Evolutionary conservation across 2,329 filamentous ascomycete genomes (phyloP).

Genomic region (Alternaria arbusti): DNA sequence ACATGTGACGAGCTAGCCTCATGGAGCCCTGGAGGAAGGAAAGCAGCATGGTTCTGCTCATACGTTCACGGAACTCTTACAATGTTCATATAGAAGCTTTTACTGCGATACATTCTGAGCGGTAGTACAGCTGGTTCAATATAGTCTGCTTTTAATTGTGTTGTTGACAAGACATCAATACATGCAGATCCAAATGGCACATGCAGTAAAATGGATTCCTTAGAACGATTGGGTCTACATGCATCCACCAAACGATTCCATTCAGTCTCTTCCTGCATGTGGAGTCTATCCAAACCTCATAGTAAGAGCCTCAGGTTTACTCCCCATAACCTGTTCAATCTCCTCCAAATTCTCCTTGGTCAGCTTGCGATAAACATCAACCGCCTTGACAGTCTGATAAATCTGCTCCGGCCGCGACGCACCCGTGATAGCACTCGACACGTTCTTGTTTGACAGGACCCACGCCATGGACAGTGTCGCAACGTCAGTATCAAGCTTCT

Average conservation of each 20-base stretch:
- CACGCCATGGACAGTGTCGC: constrained; percentile 47
- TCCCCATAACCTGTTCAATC: constrained; percentile 43
- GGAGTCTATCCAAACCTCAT: constrained; percentile 34
- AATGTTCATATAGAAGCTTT: background rate
- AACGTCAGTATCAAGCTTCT: constrained; percentile 66
- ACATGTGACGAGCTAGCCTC: constrained; percentile 1
- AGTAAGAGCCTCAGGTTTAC: constrained; percentile 38
- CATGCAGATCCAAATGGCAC: too few relatives aligned
- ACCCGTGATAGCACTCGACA: constrained; percentile 39
- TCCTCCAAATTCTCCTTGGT: constrained; percentile 54
- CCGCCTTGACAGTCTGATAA: constrained; percentile 49
- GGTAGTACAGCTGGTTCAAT: too few relatives aligned
- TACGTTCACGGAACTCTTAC: too few relatives aligned
- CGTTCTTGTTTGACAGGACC: constrained; percentile 43
- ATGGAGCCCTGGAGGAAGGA: background rate
- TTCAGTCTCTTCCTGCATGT: too few relatives aligned
- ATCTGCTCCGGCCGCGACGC: constrained; percentile 40
- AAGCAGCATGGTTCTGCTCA: background rate
- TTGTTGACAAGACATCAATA: too few relatives aligned
- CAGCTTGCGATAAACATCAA: constrained; percentile 54
- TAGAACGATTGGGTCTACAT: too few relatives aligned
- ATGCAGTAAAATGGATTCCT: too few relatives aligned
- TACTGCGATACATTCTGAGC: too few relatives aligned
- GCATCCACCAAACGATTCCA: too few relatives aligned
- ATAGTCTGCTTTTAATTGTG: too few relatives aligned